Evolutionary conservation across 768 basidiomycete species (phyloP).

Genomic region (Lactarius tabidus): DNA sequence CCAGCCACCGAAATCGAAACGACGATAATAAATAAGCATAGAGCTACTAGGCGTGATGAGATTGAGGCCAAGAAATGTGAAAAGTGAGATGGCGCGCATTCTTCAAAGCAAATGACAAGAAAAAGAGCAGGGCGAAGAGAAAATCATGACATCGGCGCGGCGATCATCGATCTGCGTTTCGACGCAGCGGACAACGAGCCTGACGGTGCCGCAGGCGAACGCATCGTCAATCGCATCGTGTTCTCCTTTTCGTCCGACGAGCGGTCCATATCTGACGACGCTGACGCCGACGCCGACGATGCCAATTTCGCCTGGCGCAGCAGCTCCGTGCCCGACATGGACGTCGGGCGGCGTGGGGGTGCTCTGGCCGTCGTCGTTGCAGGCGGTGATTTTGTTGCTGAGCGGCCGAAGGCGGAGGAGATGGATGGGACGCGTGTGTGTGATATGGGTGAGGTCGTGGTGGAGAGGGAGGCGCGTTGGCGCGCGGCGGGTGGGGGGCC

Average conservation of each 20-base stretch:
- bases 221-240: slow-evolving; percentile 9
- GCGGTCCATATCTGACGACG: slow-evolving; percentile 10
- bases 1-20: not conserved
- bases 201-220: not conserved
- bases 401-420: slow-evolving; percentile 19
- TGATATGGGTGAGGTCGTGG: slow-evolving; percentile 8
- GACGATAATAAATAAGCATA: not conserved
- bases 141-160: slow-evolving; percentile 12
- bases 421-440: slow-evolving; percentile 12
- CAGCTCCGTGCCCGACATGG: slow-evolving; percentile 23
- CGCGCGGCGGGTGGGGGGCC: slow-evolving; percentile 14
- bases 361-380: not conserved
- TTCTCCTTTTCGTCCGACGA: slow-evolving; percentile 23
- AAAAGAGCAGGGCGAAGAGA: not conserved
- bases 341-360: slow-evolving; percentile 12
- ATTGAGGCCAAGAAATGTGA: not conserved
- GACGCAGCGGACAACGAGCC: slow-evolving; percentile 13
- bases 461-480: slow-evolving; percentile 19
- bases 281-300: not conserved
- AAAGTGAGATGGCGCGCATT: not conserved
- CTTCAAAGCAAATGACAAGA: not conserved
- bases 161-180: slow-evolving; percentile 21
- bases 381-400: slow-evolving; percentile 16
- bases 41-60: not conserved
- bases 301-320: slow-evolving; percentile 17